phyloP scores from a whole-genome alignment of 164 flowering plant genomes.

The Malania oleifera region DNA sequence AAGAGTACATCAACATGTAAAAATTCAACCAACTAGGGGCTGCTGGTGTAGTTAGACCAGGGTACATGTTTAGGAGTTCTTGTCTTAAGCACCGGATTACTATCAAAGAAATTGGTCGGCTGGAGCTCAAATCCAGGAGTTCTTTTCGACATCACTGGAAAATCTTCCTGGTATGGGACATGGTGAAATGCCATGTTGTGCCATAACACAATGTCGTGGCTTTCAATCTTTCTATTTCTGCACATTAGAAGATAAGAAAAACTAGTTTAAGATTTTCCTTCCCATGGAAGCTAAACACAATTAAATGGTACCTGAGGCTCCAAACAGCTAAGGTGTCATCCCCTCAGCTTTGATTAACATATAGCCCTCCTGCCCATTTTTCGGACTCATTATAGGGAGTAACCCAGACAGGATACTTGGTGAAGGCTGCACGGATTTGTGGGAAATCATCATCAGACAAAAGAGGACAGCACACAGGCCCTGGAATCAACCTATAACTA shows the following conservation, averaged over 20 bases:
- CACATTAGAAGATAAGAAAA: background rate
- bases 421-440: too few relatives aligned
- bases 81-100: constrained; percentile 44
- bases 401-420: too few relatives aligned
- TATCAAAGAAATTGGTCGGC: constrained; percentile 58
- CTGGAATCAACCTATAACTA: too few relatives aligned
- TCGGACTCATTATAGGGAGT: constrained; percentile 61
- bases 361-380: constrained; percentile 67
- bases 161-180: constrained; percentile 68
- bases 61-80: too few relatives aligned
- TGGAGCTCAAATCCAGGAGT: constrained; percentile 56
- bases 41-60: background rate
- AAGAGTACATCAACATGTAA: background rate
- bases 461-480: too few relatives aligned
- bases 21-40: background rate
- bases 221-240: constrained; percentile 58
- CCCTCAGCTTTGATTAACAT: constrained; percentile 57
- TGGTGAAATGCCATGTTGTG: constrained; percentile 68
- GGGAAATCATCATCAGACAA: too few relatives aligned
- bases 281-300: too few relatives aligned
- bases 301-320: constrained; percentile 62
- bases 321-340: constrained; percentile 57
- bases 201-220: constrained; percentile 70
- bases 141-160: constrained; percentile 59
- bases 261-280: background rate